These are phyloP conservation scores for Blastomyces silverae DNA, from an alignment of 2,329 filamentous ascomycete genomes.

Conservation along the genomic window DNA sequence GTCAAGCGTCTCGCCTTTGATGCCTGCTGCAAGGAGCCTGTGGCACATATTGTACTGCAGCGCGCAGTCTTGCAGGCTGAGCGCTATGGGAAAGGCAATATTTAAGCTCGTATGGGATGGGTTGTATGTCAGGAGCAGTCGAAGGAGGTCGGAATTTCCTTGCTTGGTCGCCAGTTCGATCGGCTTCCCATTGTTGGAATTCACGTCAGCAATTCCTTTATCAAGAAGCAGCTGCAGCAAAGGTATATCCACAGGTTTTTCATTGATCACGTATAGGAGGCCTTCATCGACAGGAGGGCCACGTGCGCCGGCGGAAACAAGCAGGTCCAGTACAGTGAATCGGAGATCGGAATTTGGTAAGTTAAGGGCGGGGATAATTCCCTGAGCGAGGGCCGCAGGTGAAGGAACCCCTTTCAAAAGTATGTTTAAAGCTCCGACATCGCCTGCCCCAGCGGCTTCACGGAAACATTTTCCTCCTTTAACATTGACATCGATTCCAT, in stretches of 20 bases:
- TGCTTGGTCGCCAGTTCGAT: slow-evolving; percentile 18
- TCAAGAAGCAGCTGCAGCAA: slow-evolving; percentile 20
- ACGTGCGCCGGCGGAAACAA: slow-evolving; percentile 20
- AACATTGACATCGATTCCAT: slow-evolving; percentile 21
- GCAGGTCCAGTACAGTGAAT: slow-evolving; percentile 19
- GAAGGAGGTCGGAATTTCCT: slow-evolving; percentile 17
- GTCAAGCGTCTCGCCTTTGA: slow-evolving; percentile 19
- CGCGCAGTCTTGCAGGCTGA: slow-evolving; percentile 14
- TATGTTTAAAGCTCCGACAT: slow-evolving; percentile 19
- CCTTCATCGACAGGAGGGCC: slow-evolving; percentile 19
- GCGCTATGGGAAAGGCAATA: slow-evolving; percentile 16
- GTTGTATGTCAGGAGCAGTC: slow-evolving; percentile 18
- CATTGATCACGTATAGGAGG: slow-evolving; percentile 18
- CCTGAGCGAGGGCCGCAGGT: slow-evolving; percentile 18
- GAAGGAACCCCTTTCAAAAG: slow-evolving; percentile 20
- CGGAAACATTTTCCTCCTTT: slow-evolving; percentile 20
- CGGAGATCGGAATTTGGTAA: slow-evolving; percentile 18
- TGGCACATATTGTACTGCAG: slow-evolving; percentile 20
- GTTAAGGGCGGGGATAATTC: slow-evolving; percentile 16
- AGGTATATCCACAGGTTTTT: slow-evolving; percentile 19
- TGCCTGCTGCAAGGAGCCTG: slow-evolving; percentile 20
- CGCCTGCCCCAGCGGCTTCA: slow-evolving; percentile 17
- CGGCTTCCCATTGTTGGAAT: slow-evolving; percentile 17
- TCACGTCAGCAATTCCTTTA: slow-evolving; percentile 21
- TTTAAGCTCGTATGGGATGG: slow-evolving; percentile 17